Evolutionary conservation across 345 rosid genomes (phyloP).

Genomic region (Heritiera littoralis): DNA sequence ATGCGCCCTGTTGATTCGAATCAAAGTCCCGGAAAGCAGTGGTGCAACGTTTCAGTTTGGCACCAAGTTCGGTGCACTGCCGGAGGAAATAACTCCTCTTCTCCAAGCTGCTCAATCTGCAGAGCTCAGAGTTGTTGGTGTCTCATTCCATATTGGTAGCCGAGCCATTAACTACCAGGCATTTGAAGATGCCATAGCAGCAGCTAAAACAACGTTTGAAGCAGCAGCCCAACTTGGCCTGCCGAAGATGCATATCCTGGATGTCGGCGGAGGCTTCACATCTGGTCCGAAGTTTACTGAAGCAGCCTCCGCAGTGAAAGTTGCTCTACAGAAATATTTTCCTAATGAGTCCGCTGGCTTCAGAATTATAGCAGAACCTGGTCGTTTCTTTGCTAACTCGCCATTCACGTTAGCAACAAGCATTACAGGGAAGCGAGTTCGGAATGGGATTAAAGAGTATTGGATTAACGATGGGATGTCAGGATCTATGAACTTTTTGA

Average conservation of each 20-base stretch:
- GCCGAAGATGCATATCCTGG: not conserved
- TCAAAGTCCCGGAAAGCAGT: no score
- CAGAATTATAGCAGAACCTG: not conserved
- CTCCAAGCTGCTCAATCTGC: not conserved
- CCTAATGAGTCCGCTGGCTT: not conserved
- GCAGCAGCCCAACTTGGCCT: not conserved
- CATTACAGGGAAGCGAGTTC: conserved; percentile 7
- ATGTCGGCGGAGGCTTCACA: not conserved
- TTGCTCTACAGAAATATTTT: no score
- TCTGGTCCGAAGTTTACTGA: not conserved
- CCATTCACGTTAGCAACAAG: not conserved
- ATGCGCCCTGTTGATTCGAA: no score
- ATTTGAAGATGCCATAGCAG: not conserved
- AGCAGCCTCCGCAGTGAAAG: not conserved
- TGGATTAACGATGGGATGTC: not conserved
- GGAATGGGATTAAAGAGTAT: not conserved
- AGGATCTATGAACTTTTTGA: not conserved
- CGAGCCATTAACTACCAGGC: not conserved
- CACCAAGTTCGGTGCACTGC: not conserved
- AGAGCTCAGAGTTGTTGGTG: not conserved
- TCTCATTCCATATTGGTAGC: not conserved
- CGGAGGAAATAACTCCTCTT: not conserved
- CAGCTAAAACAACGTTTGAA: not conserved
- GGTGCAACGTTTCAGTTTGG: no score
- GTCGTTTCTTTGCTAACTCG: not conserved